Base-by-base conservation (phyloP, 257 asterid species). In the Solanum microdontum region DNA sequence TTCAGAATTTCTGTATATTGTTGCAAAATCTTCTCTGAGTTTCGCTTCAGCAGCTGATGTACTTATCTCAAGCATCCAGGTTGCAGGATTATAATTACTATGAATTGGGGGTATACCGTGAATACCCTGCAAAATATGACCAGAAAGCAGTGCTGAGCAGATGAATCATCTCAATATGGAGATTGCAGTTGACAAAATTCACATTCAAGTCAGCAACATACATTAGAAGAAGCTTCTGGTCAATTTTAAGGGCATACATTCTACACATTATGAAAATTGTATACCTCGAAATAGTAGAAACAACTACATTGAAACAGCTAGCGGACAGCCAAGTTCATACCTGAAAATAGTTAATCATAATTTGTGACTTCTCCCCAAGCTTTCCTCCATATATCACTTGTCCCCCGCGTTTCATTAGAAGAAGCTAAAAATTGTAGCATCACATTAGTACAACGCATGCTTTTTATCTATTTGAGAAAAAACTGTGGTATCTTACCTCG, bases 21-120 rank as follows among this genome's bases (percentile, higher is more conserved):
- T 90, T 30, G 98, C 93, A 87, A 96, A 96, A 84, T 94, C 99
- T 86, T 90, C 88, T 68, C 89, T 89, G 33, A 91, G 91, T 89
- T 88, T 92, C 84, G 89, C 94, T 91, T 96, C 98, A 80, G 95
- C 93, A 83, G 95, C 92, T 73, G 94, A 91, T 17, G 97, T 92
- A 90, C 93, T 95, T 87, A 96, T 89, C 91, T 96, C 99, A 86
- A 95, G 97, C 98, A 96, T 95, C 99, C 98, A 96, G 86, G 98
- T 95, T 39, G 99, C 99, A 5, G 98, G 99, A 90, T 96, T 96
- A 87, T 96, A 93, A 86, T 95, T 95, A 85, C 89, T 91, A 66
- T 92, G 86, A 84, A 96, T 95, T 28, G 89, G 94, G 24, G 94
- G 89, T 87, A 93, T 92, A 87, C 97, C 98, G 34, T 83, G 88